These are phyloP conservation scores for Punctularia strigosozonata DNA, from an alignment of 768 basidiomycete genomes.

Conservation along the genomic window DNA sequence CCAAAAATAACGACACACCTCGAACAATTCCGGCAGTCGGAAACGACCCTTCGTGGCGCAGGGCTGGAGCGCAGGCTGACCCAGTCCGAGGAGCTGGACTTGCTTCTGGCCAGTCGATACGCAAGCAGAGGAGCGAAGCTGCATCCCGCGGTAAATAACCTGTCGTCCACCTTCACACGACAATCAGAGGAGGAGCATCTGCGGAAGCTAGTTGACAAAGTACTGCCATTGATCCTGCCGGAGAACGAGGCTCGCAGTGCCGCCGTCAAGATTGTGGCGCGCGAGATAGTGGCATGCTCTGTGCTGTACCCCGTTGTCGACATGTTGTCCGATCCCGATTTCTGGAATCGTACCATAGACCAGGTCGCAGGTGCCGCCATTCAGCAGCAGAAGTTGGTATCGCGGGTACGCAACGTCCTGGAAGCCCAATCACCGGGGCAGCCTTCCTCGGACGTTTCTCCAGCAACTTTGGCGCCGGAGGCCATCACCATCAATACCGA, in stretches of 20 bases:
- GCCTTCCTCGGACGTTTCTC: slow-evolving; percentile 28
- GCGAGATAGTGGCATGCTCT: slow-evolving; percentile 76
- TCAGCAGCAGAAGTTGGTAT: slow-evolving; percentile 73
- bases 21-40: slow-evolving; percentile 84
- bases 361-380: slow-evolving; percentile 72
- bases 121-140: slow-evolving; percentile 52
- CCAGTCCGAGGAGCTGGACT: slow-evolving; percentile 82
- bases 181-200: slow-evolving; percentile 88
- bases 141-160: slow-evolving; percentile 80
- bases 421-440: slow-evolving; percentile 66
- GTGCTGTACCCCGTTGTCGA: slow-evolving; percentile 84
- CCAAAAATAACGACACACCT: slow-evolving; percentile 87
- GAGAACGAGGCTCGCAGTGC: slow-evolving; percentile 61
- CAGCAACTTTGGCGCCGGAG: no score
- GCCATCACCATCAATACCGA: slow-evolving; percentile 76
- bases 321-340: slow-evolving; percentile 90
- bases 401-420: slow-evolving; percentile 74
- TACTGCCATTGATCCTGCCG: slow-evolving; percentile 66
- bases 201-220: slow-evolving; percentile 51
- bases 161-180: slow-evolving; percentile 79
- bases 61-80: slow-evolving; percentile 73
- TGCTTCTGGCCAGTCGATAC: slow-evolving; percentile 76
- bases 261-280: slow-evolving; percentile 57
- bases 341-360: slow-evolving; percentile 91
- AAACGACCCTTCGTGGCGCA: slow-evolving; percentile 73